A percentile compares a stretch with the other conserved stretches of the same genome.
These are phyloP conservation scores for Glycine tomentella DNA, from an alignment of 306 rosid species.

Conservation along the genomic window DNA sequence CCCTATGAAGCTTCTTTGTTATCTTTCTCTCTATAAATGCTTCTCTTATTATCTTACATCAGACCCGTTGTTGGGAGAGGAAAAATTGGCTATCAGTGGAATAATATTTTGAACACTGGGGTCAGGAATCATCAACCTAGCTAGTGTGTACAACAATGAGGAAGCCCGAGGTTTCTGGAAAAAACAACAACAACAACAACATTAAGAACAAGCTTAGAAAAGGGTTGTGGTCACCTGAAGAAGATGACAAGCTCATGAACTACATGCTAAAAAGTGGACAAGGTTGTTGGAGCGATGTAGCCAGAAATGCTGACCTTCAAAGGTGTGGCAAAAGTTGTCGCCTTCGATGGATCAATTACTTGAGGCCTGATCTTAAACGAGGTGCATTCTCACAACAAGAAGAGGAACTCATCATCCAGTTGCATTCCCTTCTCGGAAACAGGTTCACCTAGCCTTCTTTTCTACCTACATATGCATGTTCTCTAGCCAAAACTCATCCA, in stretches of 20 bases:
- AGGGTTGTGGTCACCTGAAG: conserved; percentile 97
- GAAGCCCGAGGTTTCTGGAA: conserved; percentile 64
- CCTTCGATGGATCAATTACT: conserved; percentile 92
- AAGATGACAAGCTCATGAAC: conserved; percentile 83
- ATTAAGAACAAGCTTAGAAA: conserved; percentile 61
- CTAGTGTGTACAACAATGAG: conserved; percentile 55
- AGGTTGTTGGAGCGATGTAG: conserved; percentile 96
- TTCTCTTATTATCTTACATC: conserved; percentile 55
- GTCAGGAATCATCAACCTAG: background rate
- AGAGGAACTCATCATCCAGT: conserved; percentile 83
- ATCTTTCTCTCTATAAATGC: conserved; percentile 58
- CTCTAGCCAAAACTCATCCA: conserved; percentile 8
- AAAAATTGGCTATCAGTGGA: background rate
- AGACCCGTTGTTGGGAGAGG: conserved; percentile 29
- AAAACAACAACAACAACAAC: conserved; percentile 18
- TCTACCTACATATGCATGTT: background rate
- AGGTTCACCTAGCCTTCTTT: conserved; percentile 51
- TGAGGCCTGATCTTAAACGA: conserved; percentile 91
- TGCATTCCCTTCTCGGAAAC: conserved; percentile 95
- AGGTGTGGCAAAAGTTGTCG: conserved; percentile 97
- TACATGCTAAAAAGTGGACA: conserved; percentile 86
- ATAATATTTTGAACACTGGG: background rate
- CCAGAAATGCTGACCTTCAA: conserved; percentile 83
- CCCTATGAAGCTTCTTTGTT: conserved; percentile 69
- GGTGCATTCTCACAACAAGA: conserved; percentile 91